Conservation (phyloP, 768 basidiomycete species). For the Naganishia friedmannii region DNA sequence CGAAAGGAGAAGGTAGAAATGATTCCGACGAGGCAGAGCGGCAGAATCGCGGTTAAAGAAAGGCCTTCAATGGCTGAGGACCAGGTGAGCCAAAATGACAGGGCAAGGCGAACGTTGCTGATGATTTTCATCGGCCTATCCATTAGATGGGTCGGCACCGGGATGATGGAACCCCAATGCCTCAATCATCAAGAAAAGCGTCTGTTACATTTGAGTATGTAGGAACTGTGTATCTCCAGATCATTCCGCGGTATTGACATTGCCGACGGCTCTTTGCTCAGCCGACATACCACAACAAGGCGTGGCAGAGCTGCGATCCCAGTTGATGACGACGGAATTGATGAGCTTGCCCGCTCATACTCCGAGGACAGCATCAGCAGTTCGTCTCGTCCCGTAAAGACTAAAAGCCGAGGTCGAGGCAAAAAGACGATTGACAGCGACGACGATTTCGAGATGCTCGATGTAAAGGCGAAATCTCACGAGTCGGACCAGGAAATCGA, state of each 20-base stretch:
- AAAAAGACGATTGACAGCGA: slow-evolving; percentile 1
- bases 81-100: neutral
- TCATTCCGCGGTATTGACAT: neutral
- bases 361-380: slow-evolving; percentile 10
- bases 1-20: neutral
- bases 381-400: neutral
- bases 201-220: neutral
- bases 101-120: neutral
- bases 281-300: neutral
- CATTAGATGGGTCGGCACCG: neutral
- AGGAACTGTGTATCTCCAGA: neutral
- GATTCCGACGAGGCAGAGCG: slow-evolving; percentile 5
- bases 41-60: slow-evolving; percentile 6
- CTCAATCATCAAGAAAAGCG: neutral
- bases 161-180: neutral
- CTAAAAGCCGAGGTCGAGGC: slow-evolving; percentile 4
- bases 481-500: neutral
- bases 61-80: neutral
- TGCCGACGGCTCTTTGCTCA: neutral
- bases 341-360: slow-evolving; percentile 21
- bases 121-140: neutral
- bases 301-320: neutral
- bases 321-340: slow-evolving; percentile 8
- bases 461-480: slow-evolving; percentile 3
- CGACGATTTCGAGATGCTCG: slow-evolving; percentile 4